These are phyloP conservation scores for Talaromyces wortmannii DNA, from an alignment of 495 filamentous ascomycete species.

Conservation along the genomic window DNA sequence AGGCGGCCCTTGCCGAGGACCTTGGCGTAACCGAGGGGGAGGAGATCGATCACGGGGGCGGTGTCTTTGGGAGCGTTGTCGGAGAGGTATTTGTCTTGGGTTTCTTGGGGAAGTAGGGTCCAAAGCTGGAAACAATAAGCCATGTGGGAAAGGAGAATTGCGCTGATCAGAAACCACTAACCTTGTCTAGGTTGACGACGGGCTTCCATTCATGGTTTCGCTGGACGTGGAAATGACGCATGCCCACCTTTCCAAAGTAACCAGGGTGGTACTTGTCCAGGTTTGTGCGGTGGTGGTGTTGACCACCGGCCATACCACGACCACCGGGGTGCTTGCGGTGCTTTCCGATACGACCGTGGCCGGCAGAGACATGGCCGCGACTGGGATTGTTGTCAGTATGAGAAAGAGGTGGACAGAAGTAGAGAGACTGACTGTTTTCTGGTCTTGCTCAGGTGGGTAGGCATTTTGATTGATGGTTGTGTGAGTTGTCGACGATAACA, in stretches of 20 bases:
- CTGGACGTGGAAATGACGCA: slow-evolving; percentile 90
- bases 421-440: slow-evolving; percentile 2
- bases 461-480: not conserved
- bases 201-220: slow-evolving; percentile 90
- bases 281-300: slow-evolving; percentile 90
- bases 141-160: no score
- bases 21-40: slow-evolving; percentile 88
- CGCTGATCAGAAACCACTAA: slow-evolving; percentile 17
- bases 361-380: slow-evolving; percentile 92
- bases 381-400: not conserved
- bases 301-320: slow-evolving; percentile 92
- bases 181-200: slow-evolving; percentile 86
- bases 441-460: slow-evolving; percentile 5
- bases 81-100: slow-evolving; percentile 72
- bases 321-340: slow-evolving; percentile 92
- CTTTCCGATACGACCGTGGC: slow-evolving; percentile 88
- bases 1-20: slow-evolving; percentile 89
- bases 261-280: slow-evolving; percentile 91
- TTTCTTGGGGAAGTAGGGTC: slow-evolving; percentile 74
- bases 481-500: no score
- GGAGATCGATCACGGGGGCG: slow-evolving; percentile 86
- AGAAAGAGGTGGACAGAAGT: not conserved
- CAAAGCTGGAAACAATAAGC: slow-evolving; percentile 23
- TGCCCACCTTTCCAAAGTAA: slow-evolving; percentile 98
- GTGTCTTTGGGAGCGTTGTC: slow-evolving; percentile 64